phyloP scores from a whole-genome alignment of 1,139 yeast species.

The Yamadazyma taylorii region DNA sequence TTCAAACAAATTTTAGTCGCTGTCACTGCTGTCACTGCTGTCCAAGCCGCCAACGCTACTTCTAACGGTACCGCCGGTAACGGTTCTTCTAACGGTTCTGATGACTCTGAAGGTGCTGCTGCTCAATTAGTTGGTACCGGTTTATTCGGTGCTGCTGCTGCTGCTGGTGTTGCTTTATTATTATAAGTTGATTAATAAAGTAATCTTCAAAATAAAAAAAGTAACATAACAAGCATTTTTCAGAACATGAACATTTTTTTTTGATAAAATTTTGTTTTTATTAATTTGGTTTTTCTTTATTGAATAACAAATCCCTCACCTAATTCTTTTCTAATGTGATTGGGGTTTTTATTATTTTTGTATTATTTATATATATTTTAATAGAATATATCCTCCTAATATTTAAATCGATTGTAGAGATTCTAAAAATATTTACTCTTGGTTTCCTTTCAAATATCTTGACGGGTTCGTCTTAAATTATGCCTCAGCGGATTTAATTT shows the following conservation, averaged over 20 bases:
- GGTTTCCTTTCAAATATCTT: too few relatives aligned
- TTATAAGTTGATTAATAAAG: constrained; percentile 27
- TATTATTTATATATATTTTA: constrained; percentile 3
- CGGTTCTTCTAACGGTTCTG: constrained; percentile 14
- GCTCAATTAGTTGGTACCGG: constrained; percentile 35
- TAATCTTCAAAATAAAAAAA: neutral
- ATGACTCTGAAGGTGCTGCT: constrained; percentile 24
- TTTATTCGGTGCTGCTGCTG: constrained; percentile 40
- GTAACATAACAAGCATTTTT: too few relatives aligned
- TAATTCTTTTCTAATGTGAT: constrained; percentile 2
- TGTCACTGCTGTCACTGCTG: constrained; percentile 43
- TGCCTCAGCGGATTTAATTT: too few relatives aligned
- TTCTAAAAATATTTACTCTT: too few relatives aligned
- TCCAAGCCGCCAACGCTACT: constrained; percentile 37
- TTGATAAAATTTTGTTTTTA: constrained; percentile 2
- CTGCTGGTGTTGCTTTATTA: constrained; percentile 48
- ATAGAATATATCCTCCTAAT: constrained; percentile 1
- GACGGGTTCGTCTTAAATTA: too few relatives aligned
- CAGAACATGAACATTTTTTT: constrained; percentile 1
- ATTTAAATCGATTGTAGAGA: neutral
- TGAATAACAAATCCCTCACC: constrained; percentile 2
- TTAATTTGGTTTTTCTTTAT: neutral
- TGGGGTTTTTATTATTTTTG: constrained; percentile 3
- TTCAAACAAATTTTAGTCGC: constrained; percentile 43
- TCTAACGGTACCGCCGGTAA: constrained; percentile 29